Evolutionary conservation across 768 basidiomycete species (phyloP), one percentile per base, ranked within the genome.

Genomic region (Hortiboletus campestris): DNA sequence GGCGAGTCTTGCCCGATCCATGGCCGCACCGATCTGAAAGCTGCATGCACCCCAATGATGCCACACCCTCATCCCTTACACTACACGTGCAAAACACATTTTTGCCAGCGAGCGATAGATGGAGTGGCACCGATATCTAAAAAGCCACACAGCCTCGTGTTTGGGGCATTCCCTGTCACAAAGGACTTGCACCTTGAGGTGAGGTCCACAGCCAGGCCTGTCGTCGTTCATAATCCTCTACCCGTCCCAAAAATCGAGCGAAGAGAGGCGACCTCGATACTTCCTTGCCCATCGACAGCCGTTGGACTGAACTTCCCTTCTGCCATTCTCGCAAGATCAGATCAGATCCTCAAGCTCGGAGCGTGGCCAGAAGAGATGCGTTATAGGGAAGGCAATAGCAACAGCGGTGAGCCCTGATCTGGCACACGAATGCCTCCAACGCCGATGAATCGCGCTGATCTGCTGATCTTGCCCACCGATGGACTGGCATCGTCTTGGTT

Each of bases 61-160:
- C 41, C 56, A 44, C 39, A 50, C 42, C 54, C 39, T 39, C 60
- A 39, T 46, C 25, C 22, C 46, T 52, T 44, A 40, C 55, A 17
- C 4, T 43, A 57, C 64, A 65, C 64, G 64, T 65, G 64, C 34
- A 57, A 53, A 6, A 25, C 25, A 25, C 59, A 53, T 67, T 65
- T 64, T 49, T 44, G 50, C 56, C 55, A 31, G 43, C 56, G 44
- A 55, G 44, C 39, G 61, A 67, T 63, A 50, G 51, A 58, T 35
- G 42, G 54, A 36, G 55, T 44, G 59, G 42, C 57, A 57, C 47
- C 42, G 56, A 58, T 70, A 70, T 68, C 67, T 61, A 69, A 69
- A 2, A 53, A 0, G 42, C 48, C 46, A 62, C 4, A 57, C 53
- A 51, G 25, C 69, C 68, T 70, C 68, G 56, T 68, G 68, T 59